Conservation (phyloP, 2,329 filamentous ascomycete species). For the Alternaria conjuncta region DNA sequence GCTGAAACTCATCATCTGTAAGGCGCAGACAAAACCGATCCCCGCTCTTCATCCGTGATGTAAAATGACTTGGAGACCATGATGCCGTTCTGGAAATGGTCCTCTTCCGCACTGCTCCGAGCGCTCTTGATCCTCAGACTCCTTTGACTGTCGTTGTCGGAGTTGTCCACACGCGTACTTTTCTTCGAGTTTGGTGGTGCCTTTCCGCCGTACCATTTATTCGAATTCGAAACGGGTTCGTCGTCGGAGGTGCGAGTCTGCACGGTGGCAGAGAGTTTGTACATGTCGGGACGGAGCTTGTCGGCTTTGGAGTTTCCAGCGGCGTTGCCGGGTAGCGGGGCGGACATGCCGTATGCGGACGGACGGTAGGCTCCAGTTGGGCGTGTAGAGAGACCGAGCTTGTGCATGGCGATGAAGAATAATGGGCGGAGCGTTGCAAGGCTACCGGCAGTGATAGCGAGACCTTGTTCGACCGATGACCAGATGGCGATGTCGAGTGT, state of each 20-base stretch:
- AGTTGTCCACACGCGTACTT: slow-evolving; percentile 10
- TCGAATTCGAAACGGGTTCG: not conserved
- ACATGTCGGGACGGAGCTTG: slow-evolving; percentile 27
- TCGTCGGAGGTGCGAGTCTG: slow-evolving; percentile 26
- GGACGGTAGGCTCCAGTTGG: slow-evolving; percentile 24
- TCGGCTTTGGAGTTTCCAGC: slow-evolving; percentile 15
- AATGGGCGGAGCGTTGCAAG: slow-evolving; percentile 47
- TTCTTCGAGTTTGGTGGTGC: slow-evolving; percentile 20
- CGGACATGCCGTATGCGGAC: slow-evolving; percentile 29
- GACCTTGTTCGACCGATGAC: slow-evolving; percentile 46
- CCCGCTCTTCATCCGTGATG: slow-evolving; percentile 38
- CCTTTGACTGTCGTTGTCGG: slow-evolving; percentile 32
- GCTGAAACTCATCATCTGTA: not conserved
- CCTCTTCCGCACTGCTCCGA: slow-evolving; percentile 26
- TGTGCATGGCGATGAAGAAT: slow-evolving; percentile 32
- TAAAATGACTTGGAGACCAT: slow-evolving; percentile 42
- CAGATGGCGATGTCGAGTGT: slow-evolving; percentile 48
- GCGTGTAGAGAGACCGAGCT: slow-evolving; percentile 33
- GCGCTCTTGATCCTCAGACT: slow-evolving; percentile 29
- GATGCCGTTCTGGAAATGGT: slow-evolving; percentile 27
- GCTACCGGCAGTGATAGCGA: slow-evolving; percentile 46
- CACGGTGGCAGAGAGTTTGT: slow-evolving; percentile 25
- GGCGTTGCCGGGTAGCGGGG: slow-evolving; percentile 16
- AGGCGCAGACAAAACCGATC: slow-evolving; percentile 6
- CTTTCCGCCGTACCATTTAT: slow-evolving; percentile 10